Evolutionary conservation across 257 asterid genomes (phyloP), one percentile per base, ranked within the genome.

Genomic region (Nicotiana tabacum): DNA sequence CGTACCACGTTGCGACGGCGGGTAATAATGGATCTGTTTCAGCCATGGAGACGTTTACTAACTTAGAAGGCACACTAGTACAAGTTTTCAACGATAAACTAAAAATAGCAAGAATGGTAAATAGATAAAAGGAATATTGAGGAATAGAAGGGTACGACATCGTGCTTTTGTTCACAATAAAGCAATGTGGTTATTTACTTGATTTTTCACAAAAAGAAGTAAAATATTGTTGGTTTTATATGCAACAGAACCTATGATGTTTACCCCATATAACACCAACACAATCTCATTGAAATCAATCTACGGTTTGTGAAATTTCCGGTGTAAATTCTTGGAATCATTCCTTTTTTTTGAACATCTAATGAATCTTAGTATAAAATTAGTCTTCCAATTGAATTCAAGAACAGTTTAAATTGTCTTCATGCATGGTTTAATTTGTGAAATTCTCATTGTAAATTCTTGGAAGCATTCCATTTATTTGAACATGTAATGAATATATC

Each of bases 1-100:
- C 85, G 56, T 66, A 83, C 60, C 43, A 83, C 61, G 80, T 83
- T 15, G 79, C 80, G 27, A 83, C 15, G 4, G 80, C 74, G 5
- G 83, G 80, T 65, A 21, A 62, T 29, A 61, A 80, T 35, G 55
- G 30, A 68, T 68, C 55, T 2, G 9, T 35, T 68, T 35, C 77
- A 68, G 30, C 55, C 77, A 10, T 51, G 57, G 57, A 11, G 4
- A 3, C 17, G 16, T 51, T 11, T 51, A 51, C 17, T 51, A 51
- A 51, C 17, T 51, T 51, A 3, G 57, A 51, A 51, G 57, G 16
- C 57, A 51, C 16, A 51, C 57, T 51, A 68, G 55, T 35, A 68
- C 77, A 68, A 18, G 55, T 18, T 7, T 33, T 33, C 17, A 68
- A 33, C 4, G 30, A 68, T 9, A 68, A 18, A 33, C 30, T 10